Conservation (phyloP, 257 asterid species). For the Solanum clarkiae region DNA sequence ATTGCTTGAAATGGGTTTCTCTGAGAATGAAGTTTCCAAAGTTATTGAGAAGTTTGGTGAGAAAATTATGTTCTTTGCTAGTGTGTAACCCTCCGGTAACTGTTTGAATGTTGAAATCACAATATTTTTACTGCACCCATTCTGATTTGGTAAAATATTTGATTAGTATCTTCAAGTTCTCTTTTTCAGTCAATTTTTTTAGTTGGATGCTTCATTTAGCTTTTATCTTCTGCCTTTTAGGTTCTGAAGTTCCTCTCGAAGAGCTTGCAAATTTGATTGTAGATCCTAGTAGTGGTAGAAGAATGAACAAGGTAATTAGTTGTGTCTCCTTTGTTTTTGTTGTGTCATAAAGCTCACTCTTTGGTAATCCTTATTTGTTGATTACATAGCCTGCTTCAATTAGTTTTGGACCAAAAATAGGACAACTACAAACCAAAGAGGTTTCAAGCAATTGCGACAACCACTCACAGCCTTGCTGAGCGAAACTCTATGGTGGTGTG, state of each 20-base stretch:
- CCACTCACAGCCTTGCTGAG: not conserved
- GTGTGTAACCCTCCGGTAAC: not conserved
- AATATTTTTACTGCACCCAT: not conserved
- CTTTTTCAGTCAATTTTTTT: not conserved
- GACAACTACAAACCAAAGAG: not conserved
- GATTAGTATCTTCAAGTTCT: not conserved
- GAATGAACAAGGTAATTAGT: constrained; percentile 29
- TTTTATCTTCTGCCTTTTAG: constrained; percentile 19
- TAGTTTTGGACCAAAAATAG: not conserved
- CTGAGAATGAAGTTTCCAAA: constrained; percentile 67
- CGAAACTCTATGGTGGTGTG: not conserved
- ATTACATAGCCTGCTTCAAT: not conserved
- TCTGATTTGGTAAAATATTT: not conserved
- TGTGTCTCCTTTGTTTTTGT: not conserved
- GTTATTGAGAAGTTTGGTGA: constrained; percentile 85
- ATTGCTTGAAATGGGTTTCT: constrained; percentile 86
- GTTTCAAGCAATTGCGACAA: not conserved
- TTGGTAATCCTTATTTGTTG: not conserved
- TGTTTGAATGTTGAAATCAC: not conserved
- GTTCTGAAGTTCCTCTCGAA: constrained; percentile 53
- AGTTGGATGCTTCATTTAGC: not conserved
- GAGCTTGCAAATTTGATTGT: constrained; percentile 67
- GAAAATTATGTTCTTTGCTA: constrained; percentile 15
- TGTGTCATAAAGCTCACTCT: not conserved
- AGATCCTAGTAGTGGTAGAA: constrained; percentile 10